Percentiles rank a stretch among this genome's conserved stretches.
These are phyloP conservation scores for Linderniella brevidens DNA, from an alignment of 257 asterid genomes.

Conservation along the genomic window DNA sequence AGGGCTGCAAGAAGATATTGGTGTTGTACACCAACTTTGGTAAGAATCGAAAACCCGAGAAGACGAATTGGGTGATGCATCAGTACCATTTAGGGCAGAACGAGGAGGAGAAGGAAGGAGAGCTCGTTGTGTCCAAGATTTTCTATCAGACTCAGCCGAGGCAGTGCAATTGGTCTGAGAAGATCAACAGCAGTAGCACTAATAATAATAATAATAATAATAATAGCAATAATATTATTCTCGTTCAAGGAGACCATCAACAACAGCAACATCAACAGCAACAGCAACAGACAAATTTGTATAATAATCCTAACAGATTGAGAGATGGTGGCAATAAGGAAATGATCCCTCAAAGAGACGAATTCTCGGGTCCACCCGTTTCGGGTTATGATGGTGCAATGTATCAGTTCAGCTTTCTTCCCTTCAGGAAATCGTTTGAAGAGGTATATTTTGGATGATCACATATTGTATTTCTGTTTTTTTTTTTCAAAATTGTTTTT, in stretches of 20 bases:
- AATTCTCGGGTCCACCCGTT: slow-evolving; percentile 15
- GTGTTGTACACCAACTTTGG: slow-evolving; percentile 95
- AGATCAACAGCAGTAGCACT: slow-evolving; percentile 25
- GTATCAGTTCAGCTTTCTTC: slow-evolving; percentile 58
- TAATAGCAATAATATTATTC: slow-evolving; percentile 33
- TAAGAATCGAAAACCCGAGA: slow-evolving; percentile 84
- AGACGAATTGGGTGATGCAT: slow-evolving; percentile 98
- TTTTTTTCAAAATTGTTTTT: neutral
- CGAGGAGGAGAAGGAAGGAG: slow-evolving; percentile 7
- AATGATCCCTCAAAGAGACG: neutral
- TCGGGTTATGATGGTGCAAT: slow-evolving; percentile 24
- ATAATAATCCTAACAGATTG: no score
- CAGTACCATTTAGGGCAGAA: slow-evolving; percentile 25
- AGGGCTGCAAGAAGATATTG: slow-evolving; percentile 89
- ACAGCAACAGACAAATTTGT: neutral
- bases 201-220: slow-evolving; percentile 37
- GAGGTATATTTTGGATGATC: slow-evolving; percentile 36
- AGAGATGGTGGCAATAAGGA: no score
- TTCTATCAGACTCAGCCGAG: slow-evolving; percentile 7
- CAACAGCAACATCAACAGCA: slow-evolving; percentile 28
- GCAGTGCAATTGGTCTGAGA: slow-evolving; percentile 36
- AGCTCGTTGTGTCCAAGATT: slow-evolving; percentile 4
- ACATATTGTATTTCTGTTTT: neutral
- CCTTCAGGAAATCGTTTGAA: slow-evolving; percentile 57
- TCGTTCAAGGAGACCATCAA: slow-evolving; percentile 33